Conservation (phyloP, 441 rosid genomes). For the Flueggea neowawraea region DNA sequence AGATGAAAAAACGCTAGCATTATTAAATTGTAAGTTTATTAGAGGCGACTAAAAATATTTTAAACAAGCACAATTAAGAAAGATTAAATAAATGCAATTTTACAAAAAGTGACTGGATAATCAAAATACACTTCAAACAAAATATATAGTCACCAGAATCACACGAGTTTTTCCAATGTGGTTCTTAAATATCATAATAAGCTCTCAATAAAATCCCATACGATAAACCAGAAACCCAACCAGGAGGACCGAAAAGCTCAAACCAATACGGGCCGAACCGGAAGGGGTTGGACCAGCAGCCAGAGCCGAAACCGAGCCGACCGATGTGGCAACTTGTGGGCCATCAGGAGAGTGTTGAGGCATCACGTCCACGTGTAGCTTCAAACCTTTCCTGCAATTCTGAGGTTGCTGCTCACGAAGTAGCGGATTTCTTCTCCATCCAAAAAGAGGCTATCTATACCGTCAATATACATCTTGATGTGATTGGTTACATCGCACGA, state of each 20-base stretch:
- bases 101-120: no score
- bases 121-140: no score
- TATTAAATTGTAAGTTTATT: no score
- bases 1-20: no score
- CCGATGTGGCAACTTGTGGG: background rate
- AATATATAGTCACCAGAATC: no score
- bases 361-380: conserved; percentile 42
- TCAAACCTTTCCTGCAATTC: conserved; percentile 50
- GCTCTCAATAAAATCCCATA: conserved; percentile 5
- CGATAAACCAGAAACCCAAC: conserved; percentile 17
- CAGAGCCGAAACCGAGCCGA: conserved; percentile 11
- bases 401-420: conserved; percentile 37
- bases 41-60: no score
- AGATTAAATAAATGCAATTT: no score
- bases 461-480: conserved; percentile 39
- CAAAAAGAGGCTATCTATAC: conserved; percentile 30
- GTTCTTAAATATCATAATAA: no score
- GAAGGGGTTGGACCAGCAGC: conserved; percentile 31
- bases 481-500: conserved; percentile 46
- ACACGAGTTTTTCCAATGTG: no score
- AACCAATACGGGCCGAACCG: conserved; percentile 14
- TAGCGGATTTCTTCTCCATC: conserved; percentile 43
- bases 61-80: no score
- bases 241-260: conserved; percentile 1
- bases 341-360: conserved; percentile 8